Evolutionary conservation across 129 eudicot species (phyloP), one percentile per base, ranked within the genome.

Genomic region (Centella asiatica): DNA sequence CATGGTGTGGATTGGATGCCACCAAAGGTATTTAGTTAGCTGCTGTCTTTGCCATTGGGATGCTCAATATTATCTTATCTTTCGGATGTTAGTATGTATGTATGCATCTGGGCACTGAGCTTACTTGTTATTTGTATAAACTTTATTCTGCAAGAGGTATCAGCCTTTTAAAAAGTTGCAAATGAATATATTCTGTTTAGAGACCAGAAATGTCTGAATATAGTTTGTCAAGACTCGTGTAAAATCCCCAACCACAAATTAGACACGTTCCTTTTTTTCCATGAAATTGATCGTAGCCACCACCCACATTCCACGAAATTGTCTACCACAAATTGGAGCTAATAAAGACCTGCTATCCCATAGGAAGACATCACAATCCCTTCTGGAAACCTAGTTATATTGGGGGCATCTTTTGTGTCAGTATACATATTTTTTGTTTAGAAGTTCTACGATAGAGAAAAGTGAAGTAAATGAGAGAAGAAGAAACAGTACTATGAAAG

Each of bases 1-100:
- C 99, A 93, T 69, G 99, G 99, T 56, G 92, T 82, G 26, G 96
- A 93, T 42, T 93, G 99, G 99, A 93, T 93, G 99, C 96, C 99
- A 29, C 96, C 96, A 50, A 93, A 93, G 96, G 99, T 87, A 57
- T 33, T 34, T 7, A 9, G 18, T 48, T 71, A 34, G 40, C 19
- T 60, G 49, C 12, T 51, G 4, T 25, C 44, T 8, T 74, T 18
- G 12, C 68, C 62, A 45, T 69, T 49, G 11, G 45, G 24, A 60
- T 57, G 14, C 25, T 6, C 22, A 44, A 15, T n/a, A 20, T 34
- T 37, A 34, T 26, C 37, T 66, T 13, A n/a, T 66, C 12, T 7
- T 37, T 37, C 12, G 42, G 42, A 37, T n/a, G n/a, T n/a, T n/a
- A 37, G 12, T 7, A 37, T 37, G 42, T 7, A 37, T 3, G 42